Evolutionary conservation across 2,329 filamentous ascomycete genomes (phyloP).

Genomic region (Tolypocladium pustulatum): DNA sequence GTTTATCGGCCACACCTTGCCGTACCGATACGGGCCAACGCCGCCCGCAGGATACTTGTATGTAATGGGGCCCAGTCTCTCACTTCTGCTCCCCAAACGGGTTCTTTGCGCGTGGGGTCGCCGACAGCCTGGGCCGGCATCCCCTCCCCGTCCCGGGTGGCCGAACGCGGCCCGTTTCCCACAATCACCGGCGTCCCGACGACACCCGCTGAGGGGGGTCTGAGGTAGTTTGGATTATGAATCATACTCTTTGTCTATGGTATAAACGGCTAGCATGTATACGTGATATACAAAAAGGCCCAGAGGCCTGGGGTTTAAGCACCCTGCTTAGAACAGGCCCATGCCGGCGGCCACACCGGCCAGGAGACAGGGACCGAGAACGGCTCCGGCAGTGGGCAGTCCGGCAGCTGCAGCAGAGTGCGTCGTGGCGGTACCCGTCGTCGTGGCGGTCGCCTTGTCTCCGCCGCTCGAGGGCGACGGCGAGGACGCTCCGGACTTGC

Average conservation of each 20-base stretch:
- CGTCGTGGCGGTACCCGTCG: conserved; percentile 30
- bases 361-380: conserved; percentile 12
- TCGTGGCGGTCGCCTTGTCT: not conserved
- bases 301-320: not conserved
- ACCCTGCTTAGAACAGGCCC: conserved; percentile 13
- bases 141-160: not conserved
- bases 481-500: not conserved
- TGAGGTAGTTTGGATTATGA: not conserved
- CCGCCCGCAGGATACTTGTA: not conserved
- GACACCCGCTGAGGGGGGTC: not conserved
- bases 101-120: not conserved
- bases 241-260: not conserved
- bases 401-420: conserved; percentile 5
- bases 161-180: not conserved
- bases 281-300: no score
- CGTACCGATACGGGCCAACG: not conserved
- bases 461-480: not conserved
- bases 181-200: not conserved
- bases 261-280: not conserved
- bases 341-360: conserved; percentile 17
- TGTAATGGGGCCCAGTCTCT: not conserved
- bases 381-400: conserved; percentile 13
- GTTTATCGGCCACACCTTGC: not conserved
- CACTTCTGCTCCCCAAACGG: not conserved
- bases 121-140: not conserved